phyloP scores from a whole-genome alignment of 768 basidiomycete species.

The Tylopilus rubrobrunneus region DNA sequence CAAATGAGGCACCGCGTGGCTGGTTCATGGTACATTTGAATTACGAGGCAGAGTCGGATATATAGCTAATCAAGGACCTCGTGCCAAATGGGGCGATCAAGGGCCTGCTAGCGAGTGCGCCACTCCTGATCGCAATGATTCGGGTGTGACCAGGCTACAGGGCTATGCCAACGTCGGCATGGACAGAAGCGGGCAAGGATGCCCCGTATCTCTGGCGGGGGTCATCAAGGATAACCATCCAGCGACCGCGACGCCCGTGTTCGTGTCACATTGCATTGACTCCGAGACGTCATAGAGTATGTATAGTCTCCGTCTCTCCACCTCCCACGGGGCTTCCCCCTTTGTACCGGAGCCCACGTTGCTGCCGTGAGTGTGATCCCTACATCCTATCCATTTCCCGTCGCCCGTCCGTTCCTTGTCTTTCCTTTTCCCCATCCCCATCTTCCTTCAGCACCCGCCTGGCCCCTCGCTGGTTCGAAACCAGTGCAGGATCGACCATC shows the following conservation, averaged over 20 bases:
- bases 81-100: slow-evolving; percentile 13
- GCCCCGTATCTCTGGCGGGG: not conserved
- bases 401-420: not conserved
- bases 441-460: not conserved
- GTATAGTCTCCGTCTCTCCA: slow-evolving; percentile 1
- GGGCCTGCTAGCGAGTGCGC: slow-evolving; percentile 3
- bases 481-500: slow-evolving; percentile 22
- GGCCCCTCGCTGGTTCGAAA: not conserved
- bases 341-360: slow-evolving; percentile 17
- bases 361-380: slow-evolving; percentile 13
- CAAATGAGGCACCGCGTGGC: slow-evolving; percentile 1
- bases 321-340: slow-evolving; percentile 15
- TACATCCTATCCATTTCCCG: not conserved
- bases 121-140: not conserved
- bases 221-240: not conserved
- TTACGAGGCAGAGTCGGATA: not conserved
- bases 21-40: slow-evolving; percentile 15
- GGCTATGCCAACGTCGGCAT: not conserved
- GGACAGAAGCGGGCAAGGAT: not conserved
- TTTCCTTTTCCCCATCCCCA: not conserved
- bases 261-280: slow-evolving; percentile 17
- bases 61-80: not conserved
- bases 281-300: slow-evolving; percentile 14
- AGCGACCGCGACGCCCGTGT: not conserved
- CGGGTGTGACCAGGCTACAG: not conserved